phyloP scores from a whole-genome alignment of 73 alveolate species.

The Blepharisma japonicum region DNA sequence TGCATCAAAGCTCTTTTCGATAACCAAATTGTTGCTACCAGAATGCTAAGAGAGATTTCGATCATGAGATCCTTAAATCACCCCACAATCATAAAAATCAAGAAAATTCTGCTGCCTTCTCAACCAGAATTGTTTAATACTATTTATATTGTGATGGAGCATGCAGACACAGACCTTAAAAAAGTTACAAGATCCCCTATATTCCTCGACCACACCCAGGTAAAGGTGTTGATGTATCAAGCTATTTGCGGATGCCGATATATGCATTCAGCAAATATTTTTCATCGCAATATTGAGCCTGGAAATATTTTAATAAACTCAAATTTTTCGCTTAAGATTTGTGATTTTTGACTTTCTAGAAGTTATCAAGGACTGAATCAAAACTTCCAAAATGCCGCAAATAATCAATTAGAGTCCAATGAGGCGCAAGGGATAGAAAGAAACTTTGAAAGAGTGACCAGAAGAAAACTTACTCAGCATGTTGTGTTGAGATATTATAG shows the following conservation, averaged over 20 bases:
- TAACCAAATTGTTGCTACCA: constrained; percentile 76
- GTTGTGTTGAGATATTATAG: constrained; percentile 98
- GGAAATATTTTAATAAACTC: constrained; percentile 87
- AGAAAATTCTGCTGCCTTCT: constrained; percentile 63
- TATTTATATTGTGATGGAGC: constrained; percentile 71
- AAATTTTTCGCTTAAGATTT: constrained; percentile 79
- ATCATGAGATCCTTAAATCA: constrained; percentile 67
- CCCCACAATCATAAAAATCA: constrained; percentile 57
- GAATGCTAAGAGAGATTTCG: constrained; percentile 79
- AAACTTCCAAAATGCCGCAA: neutral
- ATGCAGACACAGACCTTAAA: constrained; percentile 74
- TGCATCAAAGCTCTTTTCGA: constrained; percentile 60
- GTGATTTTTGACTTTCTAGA: constrained; percentile 93
- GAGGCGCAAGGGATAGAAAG: neutral
- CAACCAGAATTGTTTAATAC: constrained; percentile 66
- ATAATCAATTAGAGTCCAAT: neutral
- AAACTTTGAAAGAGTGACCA: constrained; percentile 2
- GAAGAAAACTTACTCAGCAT: constrained; percentile 87
- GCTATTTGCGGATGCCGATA: constrained; percentile 75
- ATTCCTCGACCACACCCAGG: constrained; percentile 62
- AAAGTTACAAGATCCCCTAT: constrained; percentile 71
- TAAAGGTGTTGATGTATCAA: constrained; percentile 74
- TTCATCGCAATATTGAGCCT: constrained; percentile 94
- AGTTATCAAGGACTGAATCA: neutral
- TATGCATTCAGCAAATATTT: constrained; percentile 82